Evolutionary conservation across 2,329 filamentous ascomycete species (phyloP).

Genomic region (Hypoxylon sp.): DNA sequence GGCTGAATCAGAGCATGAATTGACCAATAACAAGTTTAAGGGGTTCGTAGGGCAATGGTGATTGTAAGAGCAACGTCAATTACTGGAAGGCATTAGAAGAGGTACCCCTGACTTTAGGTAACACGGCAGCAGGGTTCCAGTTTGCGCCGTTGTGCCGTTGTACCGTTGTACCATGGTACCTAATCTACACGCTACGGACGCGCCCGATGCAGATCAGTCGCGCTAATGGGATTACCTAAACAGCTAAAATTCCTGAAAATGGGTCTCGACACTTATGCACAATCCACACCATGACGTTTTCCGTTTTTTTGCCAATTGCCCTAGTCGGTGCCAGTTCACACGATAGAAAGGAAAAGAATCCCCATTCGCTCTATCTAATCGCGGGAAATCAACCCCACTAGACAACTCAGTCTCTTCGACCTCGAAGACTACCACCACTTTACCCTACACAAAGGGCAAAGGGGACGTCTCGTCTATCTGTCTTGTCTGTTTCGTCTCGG

Average conservation of each 20-base stretch:
- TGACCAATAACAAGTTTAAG: constrained; percentile 22
- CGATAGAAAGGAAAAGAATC: constrained; percentile 16
- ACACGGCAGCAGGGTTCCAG: constrained; percentile 3
- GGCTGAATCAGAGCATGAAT: constrained; percentile 30
- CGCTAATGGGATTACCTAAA: constrained; percentile 28
- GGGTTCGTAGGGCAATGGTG: too few relatives aligned
- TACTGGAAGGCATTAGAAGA: background rate
- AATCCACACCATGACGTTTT: constrained; percentile 42
- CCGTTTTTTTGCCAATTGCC: constrained; percentile 30
- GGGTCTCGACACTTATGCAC: constrained; percentile 29
- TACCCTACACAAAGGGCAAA: constrained; percentile 1
- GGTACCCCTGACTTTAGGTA: background rate
- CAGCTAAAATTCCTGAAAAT: constrained; percentile 24
- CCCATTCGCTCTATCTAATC: constrained; percentile 14
- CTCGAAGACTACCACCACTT: background rate
- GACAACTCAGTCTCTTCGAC: constrained; percentile 16
- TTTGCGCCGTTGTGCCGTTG: constrained; percentile 11
- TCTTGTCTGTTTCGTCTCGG: background rate
- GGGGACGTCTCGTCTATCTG: background rate
- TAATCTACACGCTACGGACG: constrained; percentile 38
- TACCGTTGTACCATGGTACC: constrained; percentile 18
- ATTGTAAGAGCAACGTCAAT: too few relatives aligned
- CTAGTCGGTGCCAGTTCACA: constrained; percentile 24
- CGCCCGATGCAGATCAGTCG: constrained; percentile 20
- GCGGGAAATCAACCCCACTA: constrained; percentile 16